Conservation (phyloP, 768 basidiomycete species). For the Pleurotus salmoneostramineus region DNA sequence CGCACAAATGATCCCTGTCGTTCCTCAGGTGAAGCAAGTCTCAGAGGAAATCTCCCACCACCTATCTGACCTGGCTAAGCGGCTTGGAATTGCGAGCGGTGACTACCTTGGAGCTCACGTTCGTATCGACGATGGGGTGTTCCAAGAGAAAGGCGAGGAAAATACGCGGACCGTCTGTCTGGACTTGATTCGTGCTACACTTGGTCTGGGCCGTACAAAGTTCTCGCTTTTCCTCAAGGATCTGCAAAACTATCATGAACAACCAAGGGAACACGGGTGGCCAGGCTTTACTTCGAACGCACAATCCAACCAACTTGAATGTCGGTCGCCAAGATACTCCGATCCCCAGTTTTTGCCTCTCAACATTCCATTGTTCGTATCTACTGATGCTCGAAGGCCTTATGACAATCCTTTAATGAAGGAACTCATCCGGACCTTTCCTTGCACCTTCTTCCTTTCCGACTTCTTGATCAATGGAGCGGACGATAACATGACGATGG, state of each 20-base stretch:
- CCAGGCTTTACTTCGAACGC: slow-evolving; percentile 4
- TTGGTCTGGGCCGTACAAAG: slow-evolving; percentile 37
- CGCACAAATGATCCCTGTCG: slow-evolving; percentile 51
- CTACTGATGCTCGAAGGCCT: slow-evolving; percentile 53
- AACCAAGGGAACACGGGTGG: slow-evolving; percentile 8
- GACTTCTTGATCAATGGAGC: slow-evolving; percentile 37
- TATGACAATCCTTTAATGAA: slow-evolving; percentile 36
- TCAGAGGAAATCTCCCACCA: slow-evolving; percentile 38
- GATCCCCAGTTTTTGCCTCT: slow-evolving; percentile 24
- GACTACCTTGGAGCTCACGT: slow-evolving; percentile 63
- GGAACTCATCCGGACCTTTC: slow-evolving; percentile 50
- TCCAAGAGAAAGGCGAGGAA: slow-evolving; percentile 33
- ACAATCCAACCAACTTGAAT: slow-evolving; percentile 21
- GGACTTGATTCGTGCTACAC: slow-evolving; percentile 44
- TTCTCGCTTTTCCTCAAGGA: slow-evolving; percentile 22
- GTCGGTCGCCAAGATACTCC: slow-evolving; percentile 36
- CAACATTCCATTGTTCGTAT: slow-evolving; percentile 61
- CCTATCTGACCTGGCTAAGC: slow-evolving; percentile 17
- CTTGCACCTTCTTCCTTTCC: slow-evolving; percentile 55
- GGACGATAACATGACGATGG: neutral
- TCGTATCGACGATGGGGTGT: slow-evolving; percentile 66
- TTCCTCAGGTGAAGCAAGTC: slow-evolving; percentile 38
- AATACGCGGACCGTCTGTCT: slow-evolving; percentile 54
- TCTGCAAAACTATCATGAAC: slow-evolving; percentile 17
- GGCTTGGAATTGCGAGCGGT: slow-evolving; percentile 20